phyloP scores from a whole-genome alignment of 1,284 basidiomycete genomes.

The Moniliophthora roreri region DNA sequence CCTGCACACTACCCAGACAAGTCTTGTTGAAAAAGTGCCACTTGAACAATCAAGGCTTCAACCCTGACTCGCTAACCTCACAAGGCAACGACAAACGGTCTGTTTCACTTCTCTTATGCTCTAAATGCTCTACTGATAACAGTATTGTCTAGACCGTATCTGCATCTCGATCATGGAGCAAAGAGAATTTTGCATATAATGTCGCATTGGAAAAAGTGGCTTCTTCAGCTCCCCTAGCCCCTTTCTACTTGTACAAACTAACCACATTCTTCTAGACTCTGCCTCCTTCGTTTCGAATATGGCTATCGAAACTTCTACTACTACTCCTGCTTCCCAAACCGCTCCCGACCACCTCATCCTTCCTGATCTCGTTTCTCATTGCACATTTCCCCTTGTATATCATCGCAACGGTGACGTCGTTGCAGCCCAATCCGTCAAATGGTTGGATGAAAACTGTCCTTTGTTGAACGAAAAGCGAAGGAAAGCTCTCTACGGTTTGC shows the following conservation, averaged over 20 bases:
- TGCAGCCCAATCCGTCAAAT: constrained; percentile 54
- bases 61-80: background rate
- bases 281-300: constrained; percentile 7
- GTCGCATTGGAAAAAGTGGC: too few relatives aligned
- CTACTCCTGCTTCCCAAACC: too few relatives aligned
- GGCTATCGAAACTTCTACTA: constrained; percentile 1
- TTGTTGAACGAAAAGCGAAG: constrained; percentile 49
- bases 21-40: too few relatives aligned
- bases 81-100: too few relatives aligned
- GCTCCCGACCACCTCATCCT: constrained; percentile 42
- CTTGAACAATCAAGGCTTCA: background rate
- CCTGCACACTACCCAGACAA: background rate
- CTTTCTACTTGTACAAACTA: too few relatives aligned
- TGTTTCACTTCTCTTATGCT: background rate
- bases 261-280: background rate
- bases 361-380: constrained; percentile 64
- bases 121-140: too few relatives aligned
- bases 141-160: too few relatives aligned
- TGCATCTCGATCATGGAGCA: too few relatives aligned
- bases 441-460: constrained; percentile 53
- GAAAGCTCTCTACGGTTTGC: constrained; percentile 52
- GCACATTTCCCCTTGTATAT: constrained; percentile 52
- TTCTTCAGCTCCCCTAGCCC: too few relatives aligned
- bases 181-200: too few relatives aligned
- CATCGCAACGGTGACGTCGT: constrained; percentile 54